Conservation (phyloP, 2,329 filamentous ascomycete species). For the Graphium sp. region DNA sequence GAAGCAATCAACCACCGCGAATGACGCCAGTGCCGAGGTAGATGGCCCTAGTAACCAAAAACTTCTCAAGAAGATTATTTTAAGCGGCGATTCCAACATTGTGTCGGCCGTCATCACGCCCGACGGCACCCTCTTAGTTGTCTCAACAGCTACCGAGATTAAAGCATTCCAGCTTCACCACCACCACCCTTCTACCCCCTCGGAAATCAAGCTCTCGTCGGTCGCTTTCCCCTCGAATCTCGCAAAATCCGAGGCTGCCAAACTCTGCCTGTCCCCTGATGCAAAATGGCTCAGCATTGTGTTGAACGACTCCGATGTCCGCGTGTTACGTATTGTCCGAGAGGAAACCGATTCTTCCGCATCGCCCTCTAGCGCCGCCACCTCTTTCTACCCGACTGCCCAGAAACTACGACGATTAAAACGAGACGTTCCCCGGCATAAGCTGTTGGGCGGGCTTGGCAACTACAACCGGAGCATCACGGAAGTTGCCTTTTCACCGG, state of each 20-base stretch:
- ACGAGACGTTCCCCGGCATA: constrained; percentile 35
- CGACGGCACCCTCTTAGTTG: constrained; percentile 58
- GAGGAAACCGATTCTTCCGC: constrained; percentile 9
- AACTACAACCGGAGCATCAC: constrained; percentile 62
- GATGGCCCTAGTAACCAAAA: constrained; percentile 38
- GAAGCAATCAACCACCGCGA: constrained; percentile 23
- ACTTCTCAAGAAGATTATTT: constrained; percentile 50
- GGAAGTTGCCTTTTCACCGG: constrained; percentile 60
- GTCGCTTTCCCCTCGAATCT: constrained; percentile 44
- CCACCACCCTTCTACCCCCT: constrained; percentile 23
- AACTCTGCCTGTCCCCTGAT: constrained; percentile 53
- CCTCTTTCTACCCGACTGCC: constrained; percentile 15
- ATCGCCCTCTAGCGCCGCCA: constrained; percentile 6
- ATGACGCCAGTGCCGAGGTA: constrained; percentile 19
- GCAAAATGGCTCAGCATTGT: constrained; percentile 52
- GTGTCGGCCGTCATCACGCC: constrained; percentile 55
- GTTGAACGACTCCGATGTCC: constrained; percentile 41
- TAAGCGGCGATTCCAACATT: constrained; percentile 67
- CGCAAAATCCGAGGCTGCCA: constrained; percentile 46
- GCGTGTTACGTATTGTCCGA: constrained; percentile 28
- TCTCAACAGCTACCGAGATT: constrained; percentile 56
- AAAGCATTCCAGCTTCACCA: constrained; percentile 48
- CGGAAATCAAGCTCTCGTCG: constrained; percentile 56
- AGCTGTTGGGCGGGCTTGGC: constrained; percentile 49
- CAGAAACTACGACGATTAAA: constrained; percentile 33